Percentiles rank a stretch among this genome's conserved stretches.
These are phyloP conservation scores for Candida multigemmis DNA, from an alignment of 805 yeast species.

Conservation along the genomic window DNA sequence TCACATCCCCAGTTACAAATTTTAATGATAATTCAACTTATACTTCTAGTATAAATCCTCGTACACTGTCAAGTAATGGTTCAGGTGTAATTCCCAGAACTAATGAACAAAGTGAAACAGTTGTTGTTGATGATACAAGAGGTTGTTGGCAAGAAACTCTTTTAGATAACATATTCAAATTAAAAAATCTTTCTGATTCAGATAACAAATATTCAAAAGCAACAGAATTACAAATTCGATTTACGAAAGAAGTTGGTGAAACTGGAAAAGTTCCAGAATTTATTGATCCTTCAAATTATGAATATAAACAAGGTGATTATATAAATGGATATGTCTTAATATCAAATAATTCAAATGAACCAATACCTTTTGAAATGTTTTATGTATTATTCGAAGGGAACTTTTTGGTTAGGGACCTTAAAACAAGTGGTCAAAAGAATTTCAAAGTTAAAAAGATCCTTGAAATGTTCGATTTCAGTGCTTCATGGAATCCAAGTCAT, in stretches of 20 bases:
- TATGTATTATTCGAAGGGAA: conserved; percentile 49
- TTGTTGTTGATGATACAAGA: conserved; percentile 25
- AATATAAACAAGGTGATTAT: conserved; percentile 61
- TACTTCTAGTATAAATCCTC: neutral
- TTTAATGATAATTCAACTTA: conserved; percentile 1
- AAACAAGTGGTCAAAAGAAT: conserved; percentile 5
- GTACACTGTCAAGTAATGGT: no score
- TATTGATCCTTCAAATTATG: conserved; percentile 26
- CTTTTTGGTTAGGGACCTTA: conserved; percentile 7
- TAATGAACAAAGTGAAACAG: conserved; percentile 6
- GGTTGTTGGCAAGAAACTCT: conserved; percentile 27
- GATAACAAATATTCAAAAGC: conserved; percentile 16
- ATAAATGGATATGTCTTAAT: conserved; percentile 48
- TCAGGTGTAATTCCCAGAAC: conserved; percentile 1
- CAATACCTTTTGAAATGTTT: conserved; percentile 55
- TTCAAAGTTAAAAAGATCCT: conserved; percentile 24
- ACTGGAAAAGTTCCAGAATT: conserved; percentile 14
- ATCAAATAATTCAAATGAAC: conserved; percentile 27
- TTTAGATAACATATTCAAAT: conserved; percentile 25
- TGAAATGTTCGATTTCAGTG: conserved; percentile 43
- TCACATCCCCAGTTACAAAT: conserved; percentile 1
- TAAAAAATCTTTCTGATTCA: conserved; percentile 21
- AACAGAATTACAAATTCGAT: conserved; percentile 16
- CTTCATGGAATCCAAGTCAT: conserved; percentile 32
- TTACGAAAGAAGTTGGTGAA: conserved; percentile 25